Evolutionary conservation across 345 rosid genomes (phyloP), one percentile per base, ranked within the genome.

Genomic region (Eucalyptus sideroxylon): DNA sequence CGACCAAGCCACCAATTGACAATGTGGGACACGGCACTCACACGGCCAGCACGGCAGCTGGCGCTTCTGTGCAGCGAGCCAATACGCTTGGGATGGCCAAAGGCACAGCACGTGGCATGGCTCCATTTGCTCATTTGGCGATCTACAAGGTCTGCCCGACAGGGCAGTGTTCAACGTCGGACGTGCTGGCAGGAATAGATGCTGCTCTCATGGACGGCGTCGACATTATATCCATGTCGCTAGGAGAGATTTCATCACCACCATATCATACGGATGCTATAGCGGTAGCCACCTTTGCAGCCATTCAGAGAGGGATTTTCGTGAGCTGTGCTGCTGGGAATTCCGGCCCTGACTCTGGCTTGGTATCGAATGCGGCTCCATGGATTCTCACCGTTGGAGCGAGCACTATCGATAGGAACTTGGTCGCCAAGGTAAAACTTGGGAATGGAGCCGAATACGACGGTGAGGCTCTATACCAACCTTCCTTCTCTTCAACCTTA

Each of bases 141-240:
- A 67, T 67, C 37, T n/a, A 31, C 0, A 67, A 67, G 0, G 40
- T 67, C 17, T n/a, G 40, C 21, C 1, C 19, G 0, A 4, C 40
- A 15, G 2, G 4, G 4, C 0, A 6, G 2, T 16, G 40, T 8
- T 8, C 1, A 16, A 1, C 0, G 6, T 4, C 11, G 0, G 23
- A 67, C 10, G 34, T 67, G 4, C 1, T 1, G 9, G 21, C 23
- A 1, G 80, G 40, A 16, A 0, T 67, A 3, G 2, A n/a, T 16
- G 80, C 80, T 14, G 80, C 80, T 37, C 11, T n/a, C 80, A 0
- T 37, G 9, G 40, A 67, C 5, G 23, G 40, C 11, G 40, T 67
- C 19, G 40, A n/a, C 80, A n/a, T 67, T 3, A 67, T 67, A 17
- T 67, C 21, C 9, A 67, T n/a, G 21, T 31, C 40, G 10, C 11